A percentile compares a stretch with the other conserved stretches of the same genome.
Conservation (phyloP, 495 filamentous ascomycete genomes). For the Tuber borchii region DNA sequence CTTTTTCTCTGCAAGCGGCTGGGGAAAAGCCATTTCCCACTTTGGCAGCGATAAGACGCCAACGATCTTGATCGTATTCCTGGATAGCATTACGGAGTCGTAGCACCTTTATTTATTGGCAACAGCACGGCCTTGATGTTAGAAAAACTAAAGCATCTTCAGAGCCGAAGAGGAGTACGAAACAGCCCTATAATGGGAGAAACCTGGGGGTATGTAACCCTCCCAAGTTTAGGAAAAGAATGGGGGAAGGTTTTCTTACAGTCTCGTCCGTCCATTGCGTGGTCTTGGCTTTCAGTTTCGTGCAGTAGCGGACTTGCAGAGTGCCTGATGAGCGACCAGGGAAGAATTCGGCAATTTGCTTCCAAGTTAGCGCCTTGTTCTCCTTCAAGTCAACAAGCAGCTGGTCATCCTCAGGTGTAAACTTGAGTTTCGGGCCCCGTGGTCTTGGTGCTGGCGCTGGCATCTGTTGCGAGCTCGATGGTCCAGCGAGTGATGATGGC, state of each 20-base stretch:
- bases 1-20: conserved; percentile 74
- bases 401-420: conserved; percentile 80
- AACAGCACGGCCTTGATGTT: conserved; percentile 19
- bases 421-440: conserved; percentile 78
- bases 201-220: conserved; percentile 15
- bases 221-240: conserved; percentile 14
- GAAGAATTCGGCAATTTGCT: conserved; percentile 92
- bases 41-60: conserved; percentile 80
- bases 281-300: conserved; percentile 83
- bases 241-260: conserved; percentile 51
- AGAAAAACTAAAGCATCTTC: conserved; percentile 21
- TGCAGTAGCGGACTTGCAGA: conserved; percentile 87
- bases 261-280: conserved; percentile 89
- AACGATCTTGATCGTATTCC: conserved; percentile 85
- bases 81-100: conserved; percentile 70
- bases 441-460: conserved; percentile 61
- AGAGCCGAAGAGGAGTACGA: conserved; percentile 3
- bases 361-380: conserved; percentile 87
- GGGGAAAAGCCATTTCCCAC: conserved; percentile 80
- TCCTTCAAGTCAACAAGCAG: conserved; percentile 83
- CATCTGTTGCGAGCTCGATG: conserved; percentile 50
- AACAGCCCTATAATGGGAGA: conserved; percentile 8
- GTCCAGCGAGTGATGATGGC: conserved; percentile 34
- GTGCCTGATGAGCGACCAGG: conserved; percentile 81
- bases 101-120: conserved; percentile 54